These are phyloP conservation scores for Neoarthrinium moseri DNA, from an alignment of 2,329 filamentous ascomycete genomes.

Conservation along the genomic window DNA sequence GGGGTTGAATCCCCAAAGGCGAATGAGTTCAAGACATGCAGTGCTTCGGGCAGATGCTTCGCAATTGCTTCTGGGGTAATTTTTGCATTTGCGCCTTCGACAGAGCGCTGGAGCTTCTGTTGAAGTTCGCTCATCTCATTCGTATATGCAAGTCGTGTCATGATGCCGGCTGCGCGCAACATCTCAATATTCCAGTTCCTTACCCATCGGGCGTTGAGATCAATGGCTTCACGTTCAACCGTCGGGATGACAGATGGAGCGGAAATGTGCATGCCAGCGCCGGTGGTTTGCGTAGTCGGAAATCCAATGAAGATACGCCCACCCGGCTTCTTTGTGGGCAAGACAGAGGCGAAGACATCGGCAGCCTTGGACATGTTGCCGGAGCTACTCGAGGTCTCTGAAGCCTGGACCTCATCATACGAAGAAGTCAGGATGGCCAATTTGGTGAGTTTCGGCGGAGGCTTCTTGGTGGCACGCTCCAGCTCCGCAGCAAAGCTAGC, in stretches of 20 bases:
- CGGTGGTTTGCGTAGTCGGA: constrained; percentile 95
- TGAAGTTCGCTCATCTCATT: constrained; percentile 82
- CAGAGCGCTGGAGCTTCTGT: constrained; percentile 50
- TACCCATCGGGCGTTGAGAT: constrained; percentile 93
- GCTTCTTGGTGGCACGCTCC: constrained; percentile 95
- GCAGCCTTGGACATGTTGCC: constrained; percentile 54
- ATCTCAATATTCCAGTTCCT: constrained; percentile 95
- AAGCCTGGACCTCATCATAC: constrained; percentile 75
- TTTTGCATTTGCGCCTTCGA: constrained; percentile 44
- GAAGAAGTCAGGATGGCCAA: constrained; percentile 89
- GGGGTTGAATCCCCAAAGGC: constrained; percentile 89
- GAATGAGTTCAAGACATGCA: constrained; percentile 84
- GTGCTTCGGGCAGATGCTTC: constrained; percentile 71
- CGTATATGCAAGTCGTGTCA: constrained; percentile 82
- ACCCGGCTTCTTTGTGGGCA: constrained; percentile 77
- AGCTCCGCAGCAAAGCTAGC: constrained; percentile 77
- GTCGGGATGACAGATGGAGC: constrained; percentile 96
- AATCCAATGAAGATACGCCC: constrained; percentile 97
- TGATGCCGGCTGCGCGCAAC: constrained; percentile 84
- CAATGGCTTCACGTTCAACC: constrained; percentile 94
- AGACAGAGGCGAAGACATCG: constrained; percentile 85
- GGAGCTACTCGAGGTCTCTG: constrained; percentile 50
- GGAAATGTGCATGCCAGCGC: constrained; percentile 88
- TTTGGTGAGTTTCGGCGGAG: constrained; percentile 82
- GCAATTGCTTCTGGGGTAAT: constrained; percentile 63